A percentile compares a stretch with the other conserved stretches of the same genome.
These are phyloP conservation scores for Metschnikowia bowlesiae DNA, from an alignment of 805 yeast species.

Conservation along the genomic window DNA sequence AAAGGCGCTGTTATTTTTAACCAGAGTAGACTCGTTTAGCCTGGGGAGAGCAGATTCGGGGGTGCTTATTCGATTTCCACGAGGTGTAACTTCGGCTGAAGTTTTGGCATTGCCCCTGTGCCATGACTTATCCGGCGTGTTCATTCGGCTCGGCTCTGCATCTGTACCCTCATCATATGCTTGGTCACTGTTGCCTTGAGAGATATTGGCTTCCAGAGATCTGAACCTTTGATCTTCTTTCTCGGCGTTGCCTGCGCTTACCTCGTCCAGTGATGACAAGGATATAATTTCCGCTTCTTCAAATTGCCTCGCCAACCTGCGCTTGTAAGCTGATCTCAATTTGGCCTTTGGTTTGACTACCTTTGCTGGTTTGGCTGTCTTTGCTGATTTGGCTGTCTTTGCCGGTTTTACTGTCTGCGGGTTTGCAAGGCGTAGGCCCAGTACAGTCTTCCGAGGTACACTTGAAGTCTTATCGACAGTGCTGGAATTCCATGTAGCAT, in stretches of 20 bases:
- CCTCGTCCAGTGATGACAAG: conserved; percentile 4
- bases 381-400: not conserved
- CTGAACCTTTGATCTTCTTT: not conserved
- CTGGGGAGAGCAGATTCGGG: not conserved
- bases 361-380: not conserved
- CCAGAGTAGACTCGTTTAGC: not conserved
- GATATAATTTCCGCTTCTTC: conserved; percentile 9
- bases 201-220: not conserved
- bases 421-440: no score
- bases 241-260: not conserved
- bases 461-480: not conserved
- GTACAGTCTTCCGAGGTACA: no score
- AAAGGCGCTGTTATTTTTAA: not conserved
- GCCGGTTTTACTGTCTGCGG: not conserved
- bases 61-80: not conserved
- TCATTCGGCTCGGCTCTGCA: not conserved
- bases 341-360: not conserved
- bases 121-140: not conserved
- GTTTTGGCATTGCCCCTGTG: not conserved
- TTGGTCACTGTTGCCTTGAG: not conserved
- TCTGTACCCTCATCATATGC: not conserved
- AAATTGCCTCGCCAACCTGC: conserved; percentile 8
- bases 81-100: not conserved
- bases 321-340: conserved; percentile 6
- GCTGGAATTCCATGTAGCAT: not conserved